phyloP scores from a whole-genome alignment of 1,284 basidiomycete genomes.

The Ceratobasidium sp. region DNA sequence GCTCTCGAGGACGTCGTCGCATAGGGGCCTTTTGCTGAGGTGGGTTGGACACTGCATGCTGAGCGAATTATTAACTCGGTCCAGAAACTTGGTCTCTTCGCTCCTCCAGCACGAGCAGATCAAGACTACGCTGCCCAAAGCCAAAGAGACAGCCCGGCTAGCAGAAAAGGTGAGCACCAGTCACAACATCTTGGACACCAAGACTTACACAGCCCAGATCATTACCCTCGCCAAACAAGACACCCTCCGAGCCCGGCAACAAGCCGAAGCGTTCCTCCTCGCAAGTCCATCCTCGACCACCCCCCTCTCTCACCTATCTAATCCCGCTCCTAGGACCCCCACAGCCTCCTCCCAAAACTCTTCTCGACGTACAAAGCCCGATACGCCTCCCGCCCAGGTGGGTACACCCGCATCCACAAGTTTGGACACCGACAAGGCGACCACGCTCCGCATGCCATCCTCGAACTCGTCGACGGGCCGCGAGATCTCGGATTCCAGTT shows the following conservation, averaged over 20 bases:
- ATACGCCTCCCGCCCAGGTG: conserved; percentile 86
- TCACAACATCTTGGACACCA: neutral
- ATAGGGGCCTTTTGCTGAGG: conserved; percentile 89
- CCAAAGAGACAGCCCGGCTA: conserved; percentile 88
- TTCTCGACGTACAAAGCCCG: conserved; percentile 84
- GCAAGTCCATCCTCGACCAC: conserved; percentile 51
- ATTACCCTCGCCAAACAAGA: conserved; percentile 91
- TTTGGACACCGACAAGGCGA: conserved; percentile 91
- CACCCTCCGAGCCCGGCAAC: conserved; percentile 68
- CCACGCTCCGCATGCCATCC: conserved; percentile 91
- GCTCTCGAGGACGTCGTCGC: conserved; percentile 86
- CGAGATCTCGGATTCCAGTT: conserved; percentile 88
- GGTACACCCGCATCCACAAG: conserved; percentile 95
- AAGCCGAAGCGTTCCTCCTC: conserved; percentile 80
- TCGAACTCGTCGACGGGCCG: conserved; percentile 95
- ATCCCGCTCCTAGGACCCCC: conserved; percentile 47
- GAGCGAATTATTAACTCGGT: conserved; percentile 32
- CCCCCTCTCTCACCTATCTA: conserved; percentile 2
- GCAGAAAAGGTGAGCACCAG: conserved; percentile 84
- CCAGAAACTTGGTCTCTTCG: conserved; percentile 93
- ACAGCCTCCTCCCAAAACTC: conserved; percentile 72
- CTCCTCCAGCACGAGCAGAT: conserved; percentile 96
- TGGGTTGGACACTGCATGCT: conserved; percentile 54
- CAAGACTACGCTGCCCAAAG: conserved; percentile 96
- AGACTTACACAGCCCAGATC: conserved; percentile 63